phyloP scores from a whole-genome alignment of 2,329 filamentous ascomycete genomes.

The Pyricularia grisea region DNA sequence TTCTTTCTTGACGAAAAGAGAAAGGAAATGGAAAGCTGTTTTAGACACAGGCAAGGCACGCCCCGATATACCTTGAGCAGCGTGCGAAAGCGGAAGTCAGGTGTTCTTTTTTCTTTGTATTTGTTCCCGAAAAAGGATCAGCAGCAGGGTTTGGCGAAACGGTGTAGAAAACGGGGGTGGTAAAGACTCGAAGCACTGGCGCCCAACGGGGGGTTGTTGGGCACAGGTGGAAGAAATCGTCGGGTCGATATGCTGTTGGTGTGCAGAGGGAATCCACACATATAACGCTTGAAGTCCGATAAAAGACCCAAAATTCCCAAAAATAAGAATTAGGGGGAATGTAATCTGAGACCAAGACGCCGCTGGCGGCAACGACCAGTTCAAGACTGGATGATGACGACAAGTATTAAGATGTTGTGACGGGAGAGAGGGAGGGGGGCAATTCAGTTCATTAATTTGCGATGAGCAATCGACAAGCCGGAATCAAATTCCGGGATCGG shows the following conservation, averaged over 20 bases:
- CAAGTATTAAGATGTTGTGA: background rate
- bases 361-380: background rate
- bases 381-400: background rate
- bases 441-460: background rate
- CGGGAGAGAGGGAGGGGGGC: too few species aligned
- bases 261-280: background rate
- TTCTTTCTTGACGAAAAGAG: background rate
- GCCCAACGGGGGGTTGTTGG: background rate
- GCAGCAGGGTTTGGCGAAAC: background rate
- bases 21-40: background rate
- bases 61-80: background rate
- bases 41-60: background rate
- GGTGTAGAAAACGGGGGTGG: background rate
- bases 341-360: background rate
- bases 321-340: background rate
- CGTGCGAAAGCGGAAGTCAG: background rate
- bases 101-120: background rate
- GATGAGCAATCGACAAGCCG: background rate
- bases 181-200: background rate
- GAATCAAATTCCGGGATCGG: background rate
- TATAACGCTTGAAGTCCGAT: background rate
- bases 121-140: background rate
- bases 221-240: background rate
- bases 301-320: background rate
- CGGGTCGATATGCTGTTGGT: background rate